These are phyloP conservation scores for Sarocladiaceae sp. DNA, from an alignment of 2,329 filamentous ascomycete species.

Conservation along the genomic window DNA sequence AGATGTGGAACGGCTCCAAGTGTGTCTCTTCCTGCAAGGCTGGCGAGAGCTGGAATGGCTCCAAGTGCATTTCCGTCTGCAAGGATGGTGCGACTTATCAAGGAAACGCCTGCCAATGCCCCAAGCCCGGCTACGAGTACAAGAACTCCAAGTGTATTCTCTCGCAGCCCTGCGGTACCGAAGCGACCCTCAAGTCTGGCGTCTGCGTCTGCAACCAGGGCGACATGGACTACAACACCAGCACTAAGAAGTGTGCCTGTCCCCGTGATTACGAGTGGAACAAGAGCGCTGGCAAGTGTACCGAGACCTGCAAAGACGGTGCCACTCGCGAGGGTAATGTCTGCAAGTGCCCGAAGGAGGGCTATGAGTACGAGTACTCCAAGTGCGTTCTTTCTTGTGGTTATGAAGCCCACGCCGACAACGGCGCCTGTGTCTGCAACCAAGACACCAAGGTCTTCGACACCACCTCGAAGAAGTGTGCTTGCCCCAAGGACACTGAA, in stretches of 20 bases:
- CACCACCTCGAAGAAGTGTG: background rate
- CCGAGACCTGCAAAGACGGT: no score
- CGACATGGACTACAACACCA: background rate
- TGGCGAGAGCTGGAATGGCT: background rate
- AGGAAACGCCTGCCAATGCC: background rate
- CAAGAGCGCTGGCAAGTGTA: no score
- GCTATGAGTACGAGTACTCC: background rate
- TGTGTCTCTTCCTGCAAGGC: background rate
- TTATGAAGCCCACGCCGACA: background rate
- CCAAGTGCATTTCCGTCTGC: background rate
- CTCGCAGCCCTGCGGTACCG: background rate
- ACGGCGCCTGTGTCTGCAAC: background rate
- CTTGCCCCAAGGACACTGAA: background rate
- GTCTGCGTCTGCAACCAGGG: background rate
- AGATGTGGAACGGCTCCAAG: background rate
- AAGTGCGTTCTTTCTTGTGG: slow-evolving; percentile 2
- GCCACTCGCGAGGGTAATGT: background rate
- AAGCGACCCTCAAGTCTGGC: background rate
- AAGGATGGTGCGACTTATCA: background rate
- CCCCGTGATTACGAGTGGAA: background rate
- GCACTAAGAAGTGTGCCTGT: background rate
- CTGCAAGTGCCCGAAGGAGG: background rate
- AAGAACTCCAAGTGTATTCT: background rate
- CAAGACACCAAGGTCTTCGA: background rate
- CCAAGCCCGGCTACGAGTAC: background rate